These are phyloP conservation scores for Arthromyces matolae DNA, from an alignment of 768 basidiomycete species.

Conservation along the genomic window DNA sequence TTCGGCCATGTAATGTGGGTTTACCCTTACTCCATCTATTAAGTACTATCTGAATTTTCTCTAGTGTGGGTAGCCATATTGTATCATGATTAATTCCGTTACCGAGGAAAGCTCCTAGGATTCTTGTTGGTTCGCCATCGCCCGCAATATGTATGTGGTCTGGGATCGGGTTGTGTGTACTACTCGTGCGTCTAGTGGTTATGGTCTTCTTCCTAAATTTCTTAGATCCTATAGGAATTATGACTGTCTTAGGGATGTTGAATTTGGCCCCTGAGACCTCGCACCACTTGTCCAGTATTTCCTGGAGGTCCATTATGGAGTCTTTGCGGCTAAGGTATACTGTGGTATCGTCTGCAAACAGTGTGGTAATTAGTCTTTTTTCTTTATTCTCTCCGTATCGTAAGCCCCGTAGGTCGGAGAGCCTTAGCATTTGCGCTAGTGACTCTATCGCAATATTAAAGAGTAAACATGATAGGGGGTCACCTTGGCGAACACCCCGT, in stretches of 20 bases:
- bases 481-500: conserved; percentile 26
- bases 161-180: conserved; percentile 12
- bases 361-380: conserved; percentile 33
- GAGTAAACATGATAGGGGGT: conserved; percentile 38
- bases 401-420: conserved; percentile 26
- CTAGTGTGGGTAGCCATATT: conserved; percentile 25
- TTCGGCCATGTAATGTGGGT: conserved; percentile 26
- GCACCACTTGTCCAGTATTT: conserved; percentile 37
- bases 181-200: conserved; percentile 1
- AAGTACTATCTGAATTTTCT: conserved; percentile 23
- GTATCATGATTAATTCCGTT: conserved; percentile 19
- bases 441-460: conserved; percentile 41
- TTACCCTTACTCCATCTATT: conserved; percentile 21
- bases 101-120: conserved; percentile 31
- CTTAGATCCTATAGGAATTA: conserved; percentile 30
- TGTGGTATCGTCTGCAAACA: conserved; percentile 36
- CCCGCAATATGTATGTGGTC: conserved; percentile 21
- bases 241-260: conserved; percentile 37
- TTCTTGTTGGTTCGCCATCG: conserved; percentile 25
- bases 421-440: conserved; percentile 27
- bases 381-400: conserved; percentile 16
- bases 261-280: conserved; percentile 36
- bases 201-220: conserved; percentile 15
- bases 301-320: conserved; percentile 17
- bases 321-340: conserved; percentile 30